A percentile compares a stretch with the other conserved stretches of the same genome.
These are phyloP conservation scores for Heliamphora exappendiculata DNA, from an alignment of 148 eudicot genomes.

Conservation along the genomic window DNA sequence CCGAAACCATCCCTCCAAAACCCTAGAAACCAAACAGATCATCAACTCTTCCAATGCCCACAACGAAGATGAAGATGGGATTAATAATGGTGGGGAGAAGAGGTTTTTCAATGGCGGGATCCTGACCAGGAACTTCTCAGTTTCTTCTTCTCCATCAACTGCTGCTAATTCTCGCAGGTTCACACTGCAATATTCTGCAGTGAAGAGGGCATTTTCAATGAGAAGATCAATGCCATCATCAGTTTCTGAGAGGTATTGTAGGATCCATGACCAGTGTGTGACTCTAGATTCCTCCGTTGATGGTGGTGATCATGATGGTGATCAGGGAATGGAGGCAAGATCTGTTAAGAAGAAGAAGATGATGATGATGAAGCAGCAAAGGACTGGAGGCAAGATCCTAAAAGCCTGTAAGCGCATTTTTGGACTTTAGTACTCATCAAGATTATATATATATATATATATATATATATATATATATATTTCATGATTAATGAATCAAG, in stretches of 20 bases:
- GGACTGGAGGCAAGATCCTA: constrained; percentile 18
- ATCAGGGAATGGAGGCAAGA: constrained; percentile 3
- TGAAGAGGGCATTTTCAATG: constrained; percentile 37
- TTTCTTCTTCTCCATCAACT: constrained; percentile 17
- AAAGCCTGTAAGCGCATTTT: constrained; percentile 42
- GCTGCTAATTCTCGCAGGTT: constrained; percentile 12
- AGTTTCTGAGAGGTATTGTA: constrained; percentile 36
- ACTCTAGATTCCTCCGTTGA: constrained; percentile 11
- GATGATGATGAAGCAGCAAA: not conserved
- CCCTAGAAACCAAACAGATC: constrained; percentile 8
- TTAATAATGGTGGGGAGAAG: not conserved
- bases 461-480: not conserved
- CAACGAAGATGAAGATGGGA: constrained; percentile 10
- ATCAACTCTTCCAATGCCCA: not conserved
- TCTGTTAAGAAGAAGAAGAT: constrained; percentile 18
- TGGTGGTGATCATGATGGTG: constrained; percentile 12
- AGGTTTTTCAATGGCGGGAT: constrained; percentile 18
- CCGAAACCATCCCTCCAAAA: constrained; percentile 8
- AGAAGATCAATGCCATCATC: constrained; percentile 50
- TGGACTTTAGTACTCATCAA: constrained; percentile 14
- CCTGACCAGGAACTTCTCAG: constrained; percentile 21
- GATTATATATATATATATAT: not conserved
- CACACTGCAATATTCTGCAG: constrained; percentile 20
- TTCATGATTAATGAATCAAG: not conserved
- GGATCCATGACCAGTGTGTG: constrained; percentile 36